Evolutionary conservation across 345 rosid genomes (phyloP), one percentile per base, ranked within the genome.

Genomic region (thale cress (Arabidopsis thaliana)): DNA sequence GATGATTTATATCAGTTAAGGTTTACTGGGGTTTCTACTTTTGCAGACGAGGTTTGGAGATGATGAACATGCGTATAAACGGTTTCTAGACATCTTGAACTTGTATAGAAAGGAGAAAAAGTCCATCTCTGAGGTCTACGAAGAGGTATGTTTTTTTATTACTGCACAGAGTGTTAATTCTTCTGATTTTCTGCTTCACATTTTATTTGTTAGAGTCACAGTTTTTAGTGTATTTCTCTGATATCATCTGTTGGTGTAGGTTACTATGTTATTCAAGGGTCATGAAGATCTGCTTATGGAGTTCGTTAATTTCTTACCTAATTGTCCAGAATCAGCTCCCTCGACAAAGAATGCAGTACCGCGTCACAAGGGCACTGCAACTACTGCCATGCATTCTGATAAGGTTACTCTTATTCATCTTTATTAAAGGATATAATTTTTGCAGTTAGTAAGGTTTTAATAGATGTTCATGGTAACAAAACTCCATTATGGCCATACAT

Each of bases 81-180:
- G 90, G 59, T 95, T 95, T 79, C 83, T 92, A 70, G 97, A 90
- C 85, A 88, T 92, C 83, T 82, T 95, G 79, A 87, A 90, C 82
- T 79, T 92, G 93, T 92, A 92, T 64, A 78, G 93, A 77, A 89
- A 85, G 84, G 91, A 92, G 69, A 86, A 84, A 76, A 95, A 92
- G 85, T 87, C 93, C 81, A 92, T 89, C 67, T 59, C 81, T 63
- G 97, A 95, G 76, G 97, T 92, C 74, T 89, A 89, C 71, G 76
- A 80, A 71, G 97, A 95, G 94, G 99, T 95, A 46, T 77, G 78
- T 62, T 75, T 53, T 66, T 68, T 57, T 59, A 37, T 51, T 24
- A 36, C 32, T 76, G 45, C 38, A 25, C 36, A 34, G 36, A 71
- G 42, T 71, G 23, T 40, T 51, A 28, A 72, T 42, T 52, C 58